These are phyloP conservation scores for Argentina anserina DNA, from an alignment of 306 rosid species.

Conservation along the genomic window DNA sequence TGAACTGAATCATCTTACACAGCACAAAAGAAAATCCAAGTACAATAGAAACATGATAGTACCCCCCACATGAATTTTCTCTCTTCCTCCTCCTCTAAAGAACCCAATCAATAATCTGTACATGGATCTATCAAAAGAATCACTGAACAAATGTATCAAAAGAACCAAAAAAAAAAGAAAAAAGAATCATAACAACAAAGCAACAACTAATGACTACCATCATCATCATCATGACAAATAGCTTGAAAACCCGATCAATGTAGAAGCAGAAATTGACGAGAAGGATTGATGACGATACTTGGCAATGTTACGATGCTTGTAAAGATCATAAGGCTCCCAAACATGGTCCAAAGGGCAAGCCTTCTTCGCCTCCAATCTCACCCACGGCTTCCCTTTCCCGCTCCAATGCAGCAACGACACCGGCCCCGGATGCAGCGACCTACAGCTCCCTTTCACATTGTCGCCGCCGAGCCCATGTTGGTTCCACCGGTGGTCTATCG, in stretches of 20 bases:
- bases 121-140: conserved; percentile 52
- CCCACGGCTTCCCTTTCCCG: conserved; percentile 99
- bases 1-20: conserved; percentile 27
- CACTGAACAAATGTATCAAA: conserved; percentile 26
- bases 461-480: conserved; percentile 96
- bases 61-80: conserved; percentile 1
- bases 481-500: conserved; percentile 86
- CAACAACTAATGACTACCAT: not conserved
- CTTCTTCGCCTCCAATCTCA: conserved; percentile 58
- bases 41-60: conserved; percentile 12
- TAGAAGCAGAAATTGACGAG: conserved; percentile 33
- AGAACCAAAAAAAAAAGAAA: not conserved
- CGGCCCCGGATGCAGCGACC: conserved; percentile 89
- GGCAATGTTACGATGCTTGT: conserved; percentile 22
- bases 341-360: conserved; percentile 75
- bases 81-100: not conserved
- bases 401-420: conserved; percentile 93
- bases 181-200: conserved; percentile 27
- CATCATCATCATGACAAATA: conserved; percentile 35
- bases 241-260: conserved; percentile 44
- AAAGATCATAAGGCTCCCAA: conserved; percentile 94
- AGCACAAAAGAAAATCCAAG: conserved; percentile 10
- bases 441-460: conserved; percentile 72
- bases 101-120: conserved; percentile 42
- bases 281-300: conserved; percentile 13